Percentiles rank a stretch among this genome's conserved stretches.
Evolutionary conservation across 495 filamentous ascomycete genomes (phyloP).

Genomic region (Penicillium arizonense): DNA sequence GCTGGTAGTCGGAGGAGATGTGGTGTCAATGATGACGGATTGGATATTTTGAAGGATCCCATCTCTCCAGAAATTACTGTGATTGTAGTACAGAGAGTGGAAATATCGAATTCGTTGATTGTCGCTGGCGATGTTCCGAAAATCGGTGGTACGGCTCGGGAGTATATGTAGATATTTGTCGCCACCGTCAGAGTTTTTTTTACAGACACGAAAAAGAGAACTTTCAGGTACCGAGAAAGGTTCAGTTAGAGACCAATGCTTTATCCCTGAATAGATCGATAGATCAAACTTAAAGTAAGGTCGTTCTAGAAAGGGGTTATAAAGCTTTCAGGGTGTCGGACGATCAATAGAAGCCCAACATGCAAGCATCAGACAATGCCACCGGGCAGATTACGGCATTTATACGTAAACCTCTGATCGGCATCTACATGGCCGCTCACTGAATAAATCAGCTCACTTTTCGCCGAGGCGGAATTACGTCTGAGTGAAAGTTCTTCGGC

Average conservation of each 20-base stretch:
- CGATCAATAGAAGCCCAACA: too few relatives aligned
- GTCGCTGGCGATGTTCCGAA: neutral
- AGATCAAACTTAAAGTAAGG: too few relatives aligned
- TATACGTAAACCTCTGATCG: neutral
- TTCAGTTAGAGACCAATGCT: neutral
- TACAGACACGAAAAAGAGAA: neutral
- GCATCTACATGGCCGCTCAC: neutral
- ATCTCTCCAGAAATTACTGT: neutral
- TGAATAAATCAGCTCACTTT: neutral
- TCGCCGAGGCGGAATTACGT: too few relatives aligned
- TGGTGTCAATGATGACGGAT: neutral
- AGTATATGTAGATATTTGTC: neutral
- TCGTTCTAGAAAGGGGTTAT: too few relatives aligned
- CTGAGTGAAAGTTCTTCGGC: too few relatives aligned
- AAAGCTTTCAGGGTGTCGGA: too few relatives aligned
- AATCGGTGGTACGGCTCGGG: conserved; percentile 1
- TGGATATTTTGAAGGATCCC: neutral
- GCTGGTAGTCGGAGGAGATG: conserved; percentile 32
- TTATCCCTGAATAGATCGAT: too few relatives aligned
- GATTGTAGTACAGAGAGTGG: neutral
- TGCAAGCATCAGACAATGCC: too few relatives aligned
- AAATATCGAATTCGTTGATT: neutral
- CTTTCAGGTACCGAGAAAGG: neutral
- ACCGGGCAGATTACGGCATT: too few relatives aligned
- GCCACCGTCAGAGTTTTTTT: conserved; percentile 7